A percentile compares a stretch with the other conserved stretches of the same genome.
These are phyloP conservation scores for Leishmania turanica DNA, from an alignment of 208 protist genomes.

Conservation along the genomic window DNA sequence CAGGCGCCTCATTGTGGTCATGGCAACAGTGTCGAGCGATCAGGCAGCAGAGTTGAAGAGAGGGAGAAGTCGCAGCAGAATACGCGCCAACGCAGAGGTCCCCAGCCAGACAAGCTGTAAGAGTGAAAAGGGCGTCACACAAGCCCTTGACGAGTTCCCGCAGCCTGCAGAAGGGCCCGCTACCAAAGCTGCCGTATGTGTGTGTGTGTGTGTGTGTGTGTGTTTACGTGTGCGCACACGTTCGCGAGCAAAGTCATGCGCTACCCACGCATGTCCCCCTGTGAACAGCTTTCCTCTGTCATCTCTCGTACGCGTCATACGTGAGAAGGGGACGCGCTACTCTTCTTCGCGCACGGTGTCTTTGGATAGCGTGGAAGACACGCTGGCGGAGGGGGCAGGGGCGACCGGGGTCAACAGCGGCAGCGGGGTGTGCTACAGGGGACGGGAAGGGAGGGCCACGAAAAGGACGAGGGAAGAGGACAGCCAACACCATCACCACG, in stretches of 20 bases:
- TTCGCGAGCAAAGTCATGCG: background rate
- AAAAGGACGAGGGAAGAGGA: background rate
- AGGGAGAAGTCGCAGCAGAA: background rate
- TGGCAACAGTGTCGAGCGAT: background rate
- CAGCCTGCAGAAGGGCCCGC: background rate
- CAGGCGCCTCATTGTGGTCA: background rate
- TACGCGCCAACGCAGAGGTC: background rate
- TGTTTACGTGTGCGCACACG: background rate
- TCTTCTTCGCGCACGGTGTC: background rate
- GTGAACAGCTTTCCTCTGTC: background rate
- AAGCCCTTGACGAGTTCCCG: background rate
- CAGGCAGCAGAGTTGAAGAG: background rate
- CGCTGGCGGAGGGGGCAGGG: background rate
- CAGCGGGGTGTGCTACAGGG: background rate
- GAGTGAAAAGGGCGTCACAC: background rate
- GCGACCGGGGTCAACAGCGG: background rate
- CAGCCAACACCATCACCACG: background rate
- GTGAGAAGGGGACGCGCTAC: background rate
- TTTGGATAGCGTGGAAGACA: background rate
- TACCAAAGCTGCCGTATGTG: background rate
- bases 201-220: background rate
- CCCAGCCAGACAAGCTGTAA: background rate
- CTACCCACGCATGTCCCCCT: background rate
- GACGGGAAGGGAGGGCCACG: background rate
- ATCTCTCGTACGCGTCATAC: background rate